Evolutionary conservation across 1,139 yeast species (phyloP).

Genomic region (Pichia sp.): DNA sequence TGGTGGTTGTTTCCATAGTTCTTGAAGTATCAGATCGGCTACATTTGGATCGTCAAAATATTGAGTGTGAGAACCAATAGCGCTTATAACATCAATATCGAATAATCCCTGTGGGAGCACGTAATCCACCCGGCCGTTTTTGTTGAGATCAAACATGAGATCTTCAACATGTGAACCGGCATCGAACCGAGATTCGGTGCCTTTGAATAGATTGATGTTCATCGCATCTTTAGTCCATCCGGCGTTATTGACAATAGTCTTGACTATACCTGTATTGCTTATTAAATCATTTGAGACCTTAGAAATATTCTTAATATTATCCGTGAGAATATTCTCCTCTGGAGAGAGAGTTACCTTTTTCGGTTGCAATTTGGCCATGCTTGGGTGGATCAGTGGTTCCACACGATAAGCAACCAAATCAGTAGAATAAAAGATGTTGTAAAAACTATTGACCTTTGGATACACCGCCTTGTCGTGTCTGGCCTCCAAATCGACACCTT

Average conservation of each 20-base stretch:
- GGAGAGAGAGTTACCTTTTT: slow-evolving; percentile 41
- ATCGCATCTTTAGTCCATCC: slow-evolving; percentile 1
- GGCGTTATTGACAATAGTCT: slow-evolving; percentile 13
- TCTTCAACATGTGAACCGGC: slow-evolving; percentile 25
- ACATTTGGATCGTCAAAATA: slow-evolving; percentile 85
- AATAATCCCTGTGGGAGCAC: slow-evolving; percentile 71
- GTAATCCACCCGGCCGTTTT: slow-evolving; percentile 75
- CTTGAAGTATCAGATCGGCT: slow-evolving; percentile 66
- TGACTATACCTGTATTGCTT: slow-evolving; percentile 23
- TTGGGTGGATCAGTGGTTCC: slow-evolving; percentile 65
- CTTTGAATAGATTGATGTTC: slow-evolving; percentile 1
- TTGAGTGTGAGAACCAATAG: slow-evolving; percentile 79
- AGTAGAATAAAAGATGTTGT: slow-evolving; percentile 78
- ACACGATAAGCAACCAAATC: slow-evolving; percentile 85
- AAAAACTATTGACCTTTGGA: slow-evolving; percentile 54
- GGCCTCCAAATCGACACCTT: slow-evolving; percentile 1
- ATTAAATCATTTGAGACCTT: slow-evolving; percentile 24
- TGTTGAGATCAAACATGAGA: slow-evolving; percentile 41
- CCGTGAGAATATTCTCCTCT: slow-evolving; percentile 35
- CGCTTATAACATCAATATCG: slow-evolving; percentile 71
- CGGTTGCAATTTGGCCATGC: slow-evolving; percentile 38
- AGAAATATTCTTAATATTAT: slow-evolving; percentile 35
- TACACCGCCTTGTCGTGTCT: slow-evolving; percentile 11
- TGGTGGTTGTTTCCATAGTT: slow-evolving; percentile 27
- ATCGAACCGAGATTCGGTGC: slow-evolving; percentile 12